Evolutionary conservation across 2,329 filamentous ascomycete genomes (phyloP), one percentile per base, ranked within the genome.

Genomic region (Cyclaneusma minus): DNA sequence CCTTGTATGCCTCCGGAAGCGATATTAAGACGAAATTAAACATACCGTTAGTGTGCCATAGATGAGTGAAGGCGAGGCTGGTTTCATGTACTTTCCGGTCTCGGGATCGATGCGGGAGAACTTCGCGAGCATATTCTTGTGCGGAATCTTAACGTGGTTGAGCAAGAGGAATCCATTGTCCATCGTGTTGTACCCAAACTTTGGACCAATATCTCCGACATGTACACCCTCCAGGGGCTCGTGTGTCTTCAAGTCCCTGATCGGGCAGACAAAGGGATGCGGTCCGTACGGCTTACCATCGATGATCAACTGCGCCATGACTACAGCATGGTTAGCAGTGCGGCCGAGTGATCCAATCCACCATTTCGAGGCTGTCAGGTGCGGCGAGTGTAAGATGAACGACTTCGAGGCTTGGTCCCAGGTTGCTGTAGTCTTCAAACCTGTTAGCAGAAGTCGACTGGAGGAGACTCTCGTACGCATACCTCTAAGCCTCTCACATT

Each of bases 281-380:
- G 79, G 78, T 1, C 80, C 79, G 36, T 71, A 72, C 11, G 60
- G 54, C 51, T 77, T 79, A 37, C 75, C 76, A 32, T 58, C 55
- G 33, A 83, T 63, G 34, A 73, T 64, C 15, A 85, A 59, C 50
- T 84, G 78, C 1, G 80, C 79, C 62, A 85, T 82, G 3, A 85
- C 76, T 3, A 81, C 69, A 2, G 79, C 79, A 43, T 82, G 64
- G 45, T 81, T 85, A 22, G 80, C 79, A 3, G 73, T 74, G 39
- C 75, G 64, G 27, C 79, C 80, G 3, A 85, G 60, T 7, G 76
- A 79, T 2, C 80, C 80, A 39, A 83, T 83, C 80, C 80, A 85
- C 78, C 78, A 87, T 46, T 87, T 87, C 17, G 74, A 76, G 0
- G 78, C 67, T 2, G 79, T 84, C 29, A 84, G 58, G 34, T 69